Percentiles rank a stretch among this genome's conserved stretches.
Evolutionary conservation across 371 early-diverging fungal species (phyloP).

Genomic region (Nematocida sp.): DNA sequence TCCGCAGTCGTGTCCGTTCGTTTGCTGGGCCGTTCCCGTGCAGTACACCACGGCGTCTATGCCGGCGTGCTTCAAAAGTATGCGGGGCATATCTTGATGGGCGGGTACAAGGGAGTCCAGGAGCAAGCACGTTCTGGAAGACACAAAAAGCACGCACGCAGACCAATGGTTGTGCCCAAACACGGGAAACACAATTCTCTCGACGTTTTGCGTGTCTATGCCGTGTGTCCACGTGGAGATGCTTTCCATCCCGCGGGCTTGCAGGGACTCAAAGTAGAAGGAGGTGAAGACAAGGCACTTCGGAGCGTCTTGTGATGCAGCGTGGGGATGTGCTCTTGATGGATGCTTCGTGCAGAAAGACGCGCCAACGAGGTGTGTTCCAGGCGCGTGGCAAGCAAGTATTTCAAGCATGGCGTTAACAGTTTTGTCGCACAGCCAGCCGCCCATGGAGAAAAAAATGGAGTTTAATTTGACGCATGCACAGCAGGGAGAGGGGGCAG

Average conservation of each 20-base stretch:
- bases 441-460: too few species aligned
- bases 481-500: too few species aligned
- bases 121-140: background rate
- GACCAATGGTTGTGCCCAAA: slow-evolving; percentile 37
- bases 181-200: slow-evolving; percentile 26
- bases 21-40: slow-evolving; percentile 7
- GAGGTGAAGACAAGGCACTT: slow-evolving; percentile 13
- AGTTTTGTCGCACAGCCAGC: slow-evolving; percentile 22
- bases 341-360: too few species aligned
- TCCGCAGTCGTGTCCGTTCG: slow-evolving; percentile 34
- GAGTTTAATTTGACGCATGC: too few species aligned
- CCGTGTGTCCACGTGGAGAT: slow-evolving; percentile 7
- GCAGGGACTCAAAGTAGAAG: slow-evolving; percentile 47
- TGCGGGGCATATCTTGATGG: background rate
- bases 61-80: slow-evolving; percentile 6
- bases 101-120: slow-evolving; percentile 29
- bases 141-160: slow-evolving; percentile 1
- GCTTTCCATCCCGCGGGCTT: background rate
- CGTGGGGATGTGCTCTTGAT: too few species aligned
- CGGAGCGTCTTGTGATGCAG: background rate
- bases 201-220: background rate
- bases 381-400: slow-evolving; percentile 7
- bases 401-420: slow-evolving; percentile 8
- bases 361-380: too few species aligned
- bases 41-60: slow-evolving; percentile 20